phyloP scores from a whole-genome alignment of 768 basidiomycete species.

The Pulveroboletus sp. region DNA sequence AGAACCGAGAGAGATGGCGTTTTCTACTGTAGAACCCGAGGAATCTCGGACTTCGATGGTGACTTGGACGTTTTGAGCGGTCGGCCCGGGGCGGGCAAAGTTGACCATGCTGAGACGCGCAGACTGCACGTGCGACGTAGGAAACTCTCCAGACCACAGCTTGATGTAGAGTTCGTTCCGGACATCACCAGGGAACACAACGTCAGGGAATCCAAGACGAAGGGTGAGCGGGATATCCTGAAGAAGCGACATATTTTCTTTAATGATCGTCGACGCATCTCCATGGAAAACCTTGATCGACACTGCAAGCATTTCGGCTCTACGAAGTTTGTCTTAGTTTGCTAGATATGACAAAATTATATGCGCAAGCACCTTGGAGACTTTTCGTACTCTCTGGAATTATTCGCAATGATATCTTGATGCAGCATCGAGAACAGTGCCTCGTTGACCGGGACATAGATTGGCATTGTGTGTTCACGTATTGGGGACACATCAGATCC shows the following conservation, averaged over 20 bases:
- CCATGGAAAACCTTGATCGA: slow-evolving; percentile 87
- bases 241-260: slow-evolving; percentile 81
- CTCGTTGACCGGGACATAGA: slow-evolving; percentile 82
- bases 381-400: slow-evolving; percentile 78
- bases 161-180: slow-evolving; percentile 97
- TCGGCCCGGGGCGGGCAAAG: slow-evolving; percentile 57
- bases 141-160: slow-evolving; percentile 91
- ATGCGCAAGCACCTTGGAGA: slow-evolving; percentile 59
- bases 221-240: slow-evolving; percentile 79
- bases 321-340: slow-evolving; percentile 28
- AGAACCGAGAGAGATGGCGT: slow-evolving; percentile 77
- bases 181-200: slow-evolving; percentile 89
- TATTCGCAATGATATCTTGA: slow-evolving; percentile 86
- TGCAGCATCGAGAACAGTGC: slow-evolving; percentile 89
- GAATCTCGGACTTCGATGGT: slow-evolving; percentile 82
- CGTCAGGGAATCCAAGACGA: slow-evolving; percentile 93
- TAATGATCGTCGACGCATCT: slow-evolving; percentile 67
- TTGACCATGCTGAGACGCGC: slow-evolving; percentile 56
- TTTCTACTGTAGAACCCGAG: slow-evolving; percentile 65
- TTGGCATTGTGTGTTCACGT: slow-evolving; percentile 83
- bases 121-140: slow-evolving; percentile 47
- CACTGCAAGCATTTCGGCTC: slow-evolving; percentile 85
- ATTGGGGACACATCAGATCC: slow-evolving; percentile 59
- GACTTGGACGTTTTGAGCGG: slow-evolving; percentile 71
- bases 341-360: not conserved